These are phyloP conservation scores for Volutella citrinella DNA, from an alignment of 2,329 filamentous ascomycete species.

Conservation along the genomic window DNA sequence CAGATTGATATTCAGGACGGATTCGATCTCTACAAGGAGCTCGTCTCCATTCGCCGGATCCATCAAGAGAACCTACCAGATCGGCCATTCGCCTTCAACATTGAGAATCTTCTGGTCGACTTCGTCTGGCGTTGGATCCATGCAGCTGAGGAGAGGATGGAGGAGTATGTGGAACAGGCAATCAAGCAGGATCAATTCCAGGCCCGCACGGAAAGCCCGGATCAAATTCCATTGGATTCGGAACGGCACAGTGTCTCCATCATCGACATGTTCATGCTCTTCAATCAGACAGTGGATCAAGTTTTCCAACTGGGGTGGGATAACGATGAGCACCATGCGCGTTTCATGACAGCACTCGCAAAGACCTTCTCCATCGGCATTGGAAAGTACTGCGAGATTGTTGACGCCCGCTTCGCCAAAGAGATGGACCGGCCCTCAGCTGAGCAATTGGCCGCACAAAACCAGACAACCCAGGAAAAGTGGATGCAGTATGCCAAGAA, in stretches of 20 bases:
- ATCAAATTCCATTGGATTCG: constrained; percentile 67
- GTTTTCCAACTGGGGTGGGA: constrained; percentile 87
- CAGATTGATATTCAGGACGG: constrained; percentile 89
- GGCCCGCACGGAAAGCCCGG: constrained; percentile 63
- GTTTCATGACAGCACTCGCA: constrained; percentile 92
- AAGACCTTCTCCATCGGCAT: constrained; percentile 82
- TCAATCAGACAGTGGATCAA: constrained; percentile 88
- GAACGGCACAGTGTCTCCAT: constrained; percentile 90
- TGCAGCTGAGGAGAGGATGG: constrained; percentile 73
- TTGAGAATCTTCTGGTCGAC: constrained; percentile 80
- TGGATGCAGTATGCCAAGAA: constrained; percentile 93
- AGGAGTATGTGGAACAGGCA: constrained; percentile 83
- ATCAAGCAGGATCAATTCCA: constrained; percentile 87
- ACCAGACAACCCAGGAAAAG: constrained; percentile 83
- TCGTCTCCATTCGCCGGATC: constrained; percentile 80
- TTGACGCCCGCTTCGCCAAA: constrained; percentile 79
- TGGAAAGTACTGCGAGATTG: constrained; percentile 83
- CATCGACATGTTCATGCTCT: constrained; percentile 89
- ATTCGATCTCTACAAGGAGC: constrained; percentile 87
- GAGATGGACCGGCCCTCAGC: constrained; percentile 93
- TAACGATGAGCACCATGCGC: constrained; percentile 88
- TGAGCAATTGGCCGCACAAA: constrained; percentile 75
- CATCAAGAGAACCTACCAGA: constrained; percentile 72
- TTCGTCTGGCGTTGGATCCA: constrained; percentile 97
- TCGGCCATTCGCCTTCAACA: constrained; percentile 77